Base-by-base conservation (phyloP, 805 yeast species). In the Saccharomycopsis selenospora region DNA sequence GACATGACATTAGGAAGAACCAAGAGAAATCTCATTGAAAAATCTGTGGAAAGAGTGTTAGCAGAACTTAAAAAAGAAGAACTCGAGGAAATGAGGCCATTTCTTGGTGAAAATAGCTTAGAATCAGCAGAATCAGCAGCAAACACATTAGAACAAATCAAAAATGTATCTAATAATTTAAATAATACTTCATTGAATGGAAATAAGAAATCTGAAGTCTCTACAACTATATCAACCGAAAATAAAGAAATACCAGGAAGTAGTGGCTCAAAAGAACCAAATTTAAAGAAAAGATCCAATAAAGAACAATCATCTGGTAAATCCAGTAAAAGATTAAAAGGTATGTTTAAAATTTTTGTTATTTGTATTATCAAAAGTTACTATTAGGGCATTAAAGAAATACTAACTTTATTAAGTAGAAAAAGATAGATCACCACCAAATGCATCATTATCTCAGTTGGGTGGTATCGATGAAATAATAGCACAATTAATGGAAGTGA, bases 401-500 rank as follows among this genome's bases (percentile, higher is more conserved):
- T 67, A 67, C 56, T 63, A 61, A 56, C 61, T 40, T 40, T 28
- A 43, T 28, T 26, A 36, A 59, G 60, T 58, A 47, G 72, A 70
- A 50, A 73, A 74, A 52, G 83, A 80, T 58, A 76, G 85, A 66
- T 67, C 82, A 11, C 85, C 89, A 30, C 95, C 96, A 18, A 66
- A 75, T 2, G 65, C 80, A 0, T 77, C 82, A 3, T 67, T 93
- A 25, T 71, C 84, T 3, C 80, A 88, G 27, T 67, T 93, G 11
- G 99, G 99, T 24, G 99, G 99, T 2, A 77, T 93, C 66, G 95
- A 84, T 55, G 79, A 76, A 48, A 80, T 90, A n/a, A 79, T 90
- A 22, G 76, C 86, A 3, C 93, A 90, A 62, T 70, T 93, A 18
- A 80, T 86, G 82, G 98, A 93, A 63, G 70, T 89, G 33, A 84